These are phyloP conservation scores for Yamadazyma blattariae DNA, from an alignment of 1,139 yeast genomes.

Conservation along the genomic window DNA sequence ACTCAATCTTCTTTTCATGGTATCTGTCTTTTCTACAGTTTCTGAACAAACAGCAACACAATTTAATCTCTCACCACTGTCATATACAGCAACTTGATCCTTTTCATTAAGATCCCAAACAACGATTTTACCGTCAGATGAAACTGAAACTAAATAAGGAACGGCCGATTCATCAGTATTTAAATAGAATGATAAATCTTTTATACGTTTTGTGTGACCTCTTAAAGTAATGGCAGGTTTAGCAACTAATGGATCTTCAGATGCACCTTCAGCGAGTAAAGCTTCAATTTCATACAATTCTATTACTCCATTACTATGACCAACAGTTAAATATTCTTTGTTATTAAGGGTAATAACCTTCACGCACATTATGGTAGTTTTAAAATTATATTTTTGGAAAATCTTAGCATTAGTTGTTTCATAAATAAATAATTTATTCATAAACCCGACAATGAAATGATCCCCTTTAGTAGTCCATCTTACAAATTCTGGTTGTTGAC, in stretches of 20 bases:
- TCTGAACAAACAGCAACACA: slow-evolving; percentile 82
- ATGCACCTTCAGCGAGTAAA: slow-evolving; percentile 15
- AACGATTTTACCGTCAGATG: slow-evolving; percentile 91
- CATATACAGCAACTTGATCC: slow-evolving; percentile 88
- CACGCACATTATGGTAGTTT: slow-evolving; percentile 66
- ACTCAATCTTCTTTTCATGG: slow-evolving; percentile 65
- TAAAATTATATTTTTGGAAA: slow-evolving; percentile 45
- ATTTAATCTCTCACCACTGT: slow-evolving; percentile 88
- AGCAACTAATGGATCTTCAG: slow-evolving; percentile 21
- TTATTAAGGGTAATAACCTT: slow-evolving; percentile 46
- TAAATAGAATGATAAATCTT: slow-evolving; percentile 61
- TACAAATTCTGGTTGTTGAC: slow-evolving; percentile 66
- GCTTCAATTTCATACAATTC: slow-evolving; percentile 44
- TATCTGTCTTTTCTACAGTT: slow-evolving; percentile 64
- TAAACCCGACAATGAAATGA: slow-evolving; percentile 71
- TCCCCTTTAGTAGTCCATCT: slow-evolving; percentile 65
- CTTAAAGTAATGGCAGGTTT: slow-evolving; percentile 55
- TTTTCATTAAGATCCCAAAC: slow-evolving; percentile 72
- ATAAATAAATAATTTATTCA: slow-evolving; percentile 63
- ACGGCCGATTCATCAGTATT: slow-evolving; percentile 33
- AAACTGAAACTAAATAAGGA: slow-evolving; percentile 70
- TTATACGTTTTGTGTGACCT: slow-evolving; percentile 86
- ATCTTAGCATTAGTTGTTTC: slow-evolving; percentile 63
- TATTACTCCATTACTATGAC: slow-evolving; percentile 73
- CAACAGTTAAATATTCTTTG: slow-evolving; percentile 59